Evolutionary conservation across 2,329 filamentous ascomycete genomes (phyloP).

Genomic region (Beauveria asiatica): DNA sequence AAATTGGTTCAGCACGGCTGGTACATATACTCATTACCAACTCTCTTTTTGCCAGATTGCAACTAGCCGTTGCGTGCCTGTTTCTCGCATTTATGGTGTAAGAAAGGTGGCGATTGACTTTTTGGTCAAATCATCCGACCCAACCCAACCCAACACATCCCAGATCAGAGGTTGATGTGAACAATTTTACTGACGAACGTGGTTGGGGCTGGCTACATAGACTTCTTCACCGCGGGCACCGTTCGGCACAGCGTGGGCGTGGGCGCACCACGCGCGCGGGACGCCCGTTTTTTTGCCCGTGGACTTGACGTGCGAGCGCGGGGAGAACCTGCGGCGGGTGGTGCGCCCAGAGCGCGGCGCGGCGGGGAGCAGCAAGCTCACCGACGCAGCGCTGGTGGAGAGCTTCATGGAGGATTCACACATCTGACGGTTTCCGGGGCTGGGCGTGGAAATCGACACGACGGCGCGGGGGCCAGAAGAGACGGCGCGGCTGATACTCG

Average conservation of each 20-base stretch:
- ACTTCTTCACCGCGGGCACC: constrained; percentile 10
- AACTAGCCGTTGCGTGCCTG: no score
- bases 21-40: no score
- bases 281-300: constrained; percentile 21
- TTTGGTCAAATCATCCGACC: no score
- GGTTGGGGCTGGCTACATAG: neutral
- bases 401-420: constrained; percentile 15
- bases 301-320: constrained; percentile 19
- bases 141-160: neutral
- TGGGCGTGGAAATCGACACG: constrained; percentile 17
- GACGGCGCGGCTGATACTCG: constrained; percentile 15
- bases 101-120: no score
- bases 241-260: constrained; percentile 6
- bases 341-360: constrained; percentile 6
- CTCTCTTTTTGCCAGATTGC: no score
- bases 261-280: constrained; percentile 16
- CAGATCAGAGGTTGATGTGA: neutral
- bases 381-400: constrained; percentile 15
- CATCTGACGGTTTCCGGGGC: constrained; percentile 18
- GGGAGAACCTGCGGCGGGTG: constrained; percentile 20
- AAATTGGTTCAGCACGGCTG: no score
- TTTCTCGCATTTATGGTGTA: no score
- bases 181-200: neutral
- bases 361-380: constrained; percentile 16
- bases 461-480: constrained; percentile 18